A percentile compares a stretch with the other conserved stretches of the same genome.
Conservation (phyloP, 768 basidiomycete genomes). For the Hortiboletus flavorubellus region DNA sequence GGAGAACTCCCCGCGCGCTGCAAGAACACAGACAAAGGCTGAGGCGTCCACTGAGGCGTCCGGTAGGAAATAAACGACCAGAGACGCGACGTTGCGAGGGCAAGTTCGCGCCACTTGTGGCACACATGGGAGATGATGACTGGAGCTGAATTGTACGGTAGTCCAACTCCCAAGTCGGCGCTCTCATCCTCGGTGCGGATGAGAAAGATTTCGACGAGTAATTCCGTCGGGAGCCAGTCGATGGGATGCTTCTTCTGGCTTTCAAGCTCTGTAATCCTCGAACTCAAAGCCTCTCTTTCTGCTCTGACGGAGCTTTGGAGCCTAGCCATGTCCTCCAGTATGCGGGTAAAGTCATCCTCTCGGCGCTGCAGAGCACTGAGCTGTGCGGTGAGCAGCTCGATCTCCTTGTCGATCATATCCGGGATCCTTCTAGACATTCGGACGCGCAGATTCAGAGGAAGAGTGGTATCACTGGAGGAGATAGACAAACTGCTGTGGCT, state of each 20-base stretch:
- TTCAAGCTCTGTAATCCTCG: slow-evolving; percentile 34
- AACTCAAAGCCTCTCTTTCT: slow-evolving; percentile 34
- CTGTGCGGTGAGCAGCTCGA: slow-evolving; percentile 37
- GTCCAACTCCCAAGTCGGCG: slow-evolving; percentile 20
- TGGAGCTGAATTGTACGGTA: slow-evolving; percentile 33
- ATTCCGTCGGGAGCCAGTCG: slow-evolving; percentile 49
- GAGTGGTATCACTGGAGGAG: background rate
- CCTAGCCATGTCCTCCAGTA: slow-evolving; percentile 39
- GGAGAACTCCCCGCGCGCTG: slow-evolving; percentile 34
- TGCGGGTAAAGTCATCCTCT: slow-evolving; percentile 39
- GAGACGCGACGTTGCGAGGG: slow-evolving; percentile 40
- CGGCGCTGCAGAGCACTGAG: slow-evolving; percentile 35
- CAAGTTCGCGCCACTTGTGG: slow-evolving; percentile 46
- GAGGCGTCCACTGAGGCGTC: slow-evolving; percentile 22
- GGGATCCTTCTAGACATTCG: slow-evolving; percentile 21
- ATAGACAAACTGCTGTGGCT: background rate
- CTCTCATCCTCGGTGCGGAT: slow-evolving; percentile 26
- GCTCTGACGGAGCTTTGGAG: slow-evolving; percentile 35
- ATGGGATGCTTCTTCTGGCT: slow-evolving; percentile 43
- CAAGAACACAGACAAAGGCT: slow-evolving; percentile 31
- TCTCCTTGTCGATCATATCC: slow-evolving; percentile 35
- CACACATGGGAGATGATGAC: slow-evolving; percentile 48
- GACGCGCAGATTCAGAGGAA: background rate
- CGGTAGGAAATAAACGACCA: slow-evolving; percentile 42
- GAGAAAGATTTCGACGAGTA: slow-evolving; percentile 45